A percentile compares a stretch with the other conserved stretches of the same genome.
Conservation (phyloP, 192 early-diverging fungal species). For the Coemansia sp. region DNA sequence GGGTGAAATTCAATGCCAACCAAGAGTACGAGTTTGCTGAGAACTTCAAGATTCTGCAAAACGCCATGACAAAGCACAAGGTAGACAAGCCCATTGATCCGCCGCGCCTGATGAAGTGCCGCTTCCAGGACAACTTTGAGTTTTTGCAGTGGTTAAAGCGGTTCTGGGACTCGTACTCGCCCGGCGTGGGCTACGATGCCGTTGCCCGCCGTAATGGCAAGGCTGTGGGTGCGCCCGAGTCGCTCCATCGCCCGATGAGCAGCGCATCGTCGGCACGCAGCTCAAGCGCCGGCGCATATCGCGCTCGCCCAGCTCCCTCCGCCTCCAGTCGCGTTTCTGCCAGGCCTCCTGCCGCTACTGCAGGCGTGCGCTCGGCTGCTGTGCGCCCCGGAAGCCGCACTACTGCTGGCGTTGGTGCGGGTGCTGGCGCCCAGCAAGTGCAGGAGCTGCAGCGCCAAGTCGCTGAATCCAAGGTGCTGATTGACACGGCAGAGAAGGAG, state of each 20-base stretch:
- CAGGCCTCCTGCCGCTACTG: slow-evolving; percentile 1
- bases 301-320: slow-evolving; percentile 17
- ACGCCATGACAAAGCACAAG: slow-evolving; percentile 85
- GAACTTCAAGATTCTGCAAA: slow-evolving; percentile 96
- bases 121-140: slow-evolving; percentile 98
- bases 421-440: slow-evolving; percentile 64
- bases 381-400: slow-evolving; percentile 27
- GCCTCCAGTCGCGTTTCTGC: slow-evolving; percentile 11
- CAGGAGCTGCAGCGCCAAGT: slow-evolving; percentile 78
- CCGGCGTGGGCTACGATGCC: slow-evolving; percentile 86
- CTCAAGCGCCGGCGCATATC: slow-evolving; percentile 33
- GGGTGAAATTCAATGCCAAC: slow-evolving; percentile 95
- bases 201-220: slow-evolving; percentile 64
- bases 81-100: slow-evolving; percentile 93
- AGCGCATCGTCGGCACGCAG: slow-evolving; percentile 42
- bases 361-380: background rate
- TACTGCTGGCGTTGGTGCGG: slow-evolving; percentile 26
- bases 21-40: slow-evolving; percentile 95
- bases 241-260: slow-evolving; percentile 33
- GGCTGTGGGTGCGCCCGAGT: slow-evolving; percentile 32
- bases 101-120: slow-evolving; percentile 90
- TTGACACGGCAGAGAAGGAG: slow-evolving; percentile 95
- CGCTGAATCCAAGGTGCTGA: slow-evolving; percentile 79
- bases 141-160: slow-evolving; percentile 96
- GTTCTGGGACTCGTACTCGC: slow-evolving; percentile 89